These are phyloP conservation scores for Gynandropsis gynandra DNA, from an alignment of 345 rosid genomes.

Conservation along the genomic window DNA sequence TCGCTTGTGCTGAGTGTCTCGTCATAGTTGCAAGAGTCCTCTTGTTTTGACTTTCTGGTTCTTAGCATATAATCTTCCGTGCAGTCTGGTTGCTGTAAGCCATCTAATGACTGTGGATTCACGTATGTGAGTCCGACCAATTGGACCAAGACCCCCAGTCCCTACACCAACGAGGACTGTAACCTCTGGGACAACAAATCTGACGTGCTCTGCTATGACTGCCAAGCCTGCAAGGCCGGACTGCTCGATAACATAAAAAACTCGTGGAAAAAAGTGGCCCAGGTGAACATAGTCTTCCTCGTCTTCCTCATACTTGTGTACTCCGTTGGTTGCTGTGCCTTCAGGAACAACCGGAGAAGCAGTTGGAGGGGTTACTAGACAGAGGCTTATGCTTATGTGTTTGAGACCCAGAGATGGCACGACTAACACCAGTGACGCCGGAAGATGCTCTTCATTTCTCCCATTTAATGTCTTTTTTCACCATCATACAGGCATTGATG, in stretches of 20 bases:
- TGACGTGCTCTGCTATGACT: constrained; percentile 51
- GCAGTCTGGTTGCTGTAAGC: constrained; percentile 99
- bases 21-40: no score
- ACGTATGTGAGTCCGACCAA: constrained; percentile 46
- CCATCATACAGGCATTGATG: no score
- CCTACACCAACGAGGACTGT: constrained; percentile 53
- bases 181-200: constrained; percentile 42
- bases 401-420: not conserved
- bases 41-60: not conserved
- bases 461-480: no score
- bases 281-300: constrained; percentile 72
- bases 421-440: no score
- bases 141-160: constrained; percentile 40
- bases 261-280: constrained; percentile 93
- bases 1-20: no score
- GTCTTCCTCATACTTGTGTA: constrained; percentile 71
- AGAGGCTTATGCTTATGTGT: constrained; percentile 4
- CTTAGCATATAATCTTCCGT: not conserved
- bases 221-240: constrained; percentile 93
- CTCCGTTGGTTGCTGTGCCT: constrained; percentile 95
- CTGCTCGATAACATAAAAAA: constrained; percentile 70
- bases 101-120: constrained; percentile 65
- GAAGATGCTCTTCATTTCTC: no score
- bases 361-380: not conserved
- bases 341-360: constrained; percentile 83